phyloP scores from a whole-genome alignment of 2,329 filamentous ascomycete species.

The Aciculosporium take region DNA sequence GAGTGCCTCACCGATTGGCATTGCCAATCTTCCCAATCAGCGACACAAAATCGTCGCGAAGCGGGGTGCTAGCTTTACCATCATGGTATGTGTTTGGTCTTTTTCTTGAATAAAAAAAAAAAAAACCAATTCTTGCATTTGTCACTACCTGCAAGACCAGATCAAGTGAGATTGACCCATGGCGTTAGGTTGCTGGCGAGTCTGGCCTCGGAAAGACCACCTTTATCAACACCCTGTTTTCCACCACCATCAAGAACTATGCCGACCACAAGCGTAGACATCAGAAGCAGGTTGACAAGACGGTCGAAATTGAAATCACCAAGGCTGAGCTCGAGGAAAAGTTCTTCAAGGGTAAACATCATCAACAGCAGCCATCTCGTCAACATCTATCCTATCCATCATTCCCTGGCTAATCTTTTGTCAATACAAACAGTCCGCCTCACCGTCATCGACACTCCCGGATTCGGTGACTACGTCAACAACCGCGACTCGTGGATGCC shows the following conservation, averaged over 20 bases:
- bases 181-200: slow-evolving; percentile 77
- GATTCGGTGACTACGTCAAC: slow-evolving; percentile 99
- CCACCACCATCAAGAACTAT: slow-evolving; percentile 99
- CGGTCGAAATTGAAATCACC: slow-evolving; percentile 98
- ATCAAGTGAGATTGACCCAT: slow-evolving; percentile 5
- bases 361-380: slow-evolving; percentile 4
- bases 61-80: slow-evolving; percentile 95
- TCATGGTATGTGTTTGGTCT: slow-evolving; percentile 68
- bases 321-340: slow-evolving; percentile 99
- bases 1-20: slow-evolving; percentile 55
- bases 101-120: no score
- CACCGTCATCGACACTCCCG: slow-evolving; percentile 97
- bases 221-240: slow-evolving; percentile 99
- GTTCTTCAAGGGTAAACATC: slow-evolving; percentile 87
- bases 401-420: neutral
- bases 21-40: slow-evolving; percentile 62
- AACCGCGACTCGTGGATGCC: slow-evolving; percentile 99
- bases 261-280: slow-evolving; percentile 99
- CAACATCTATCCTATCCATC: neutral
- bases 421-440: slow-evolving; percentile 62
- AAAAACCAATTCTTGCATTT: no score
- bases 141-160: neutral
- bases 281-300: slow-evolving; percentile 99
- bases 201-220: slow-evolving; percentile 98
- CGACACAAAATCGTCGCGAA: slow-evolving; percentile 62